Conservation (phyloP, 257 asterid genomes). For the Salvia miltiorrhiza region DNA sequence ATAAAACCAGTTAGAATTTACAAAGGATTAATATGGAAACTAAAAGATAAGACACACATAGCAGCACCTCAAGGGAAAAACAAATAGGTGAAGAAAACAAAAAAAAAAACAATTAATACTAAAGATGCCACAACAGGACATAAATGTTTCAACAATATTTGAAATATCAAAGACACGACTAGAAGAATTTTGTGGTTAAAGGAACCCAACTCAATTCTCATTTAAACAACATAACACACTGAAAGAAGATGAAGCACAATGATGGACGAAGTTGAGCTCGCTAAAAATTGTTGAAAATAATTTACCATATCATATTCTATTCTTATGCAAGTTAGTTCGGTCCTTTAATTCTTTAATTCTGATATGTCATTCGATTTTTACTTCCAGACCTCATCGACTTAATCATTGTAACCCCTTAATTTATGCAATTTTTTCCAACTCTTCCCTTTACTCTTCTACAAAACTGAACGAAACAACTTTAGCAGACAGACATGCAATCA, state of each 20-base stretch:
- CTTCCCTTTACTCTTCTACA: background rate
- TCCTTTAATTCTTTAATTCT: too few species aligned
- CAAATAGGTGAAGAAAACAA: background rate
- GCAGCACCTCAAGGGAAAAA: background rate
- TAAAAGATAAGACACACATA: background rate
- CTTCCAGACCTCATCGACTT: background rate
- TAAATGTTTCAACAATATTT: background rate
- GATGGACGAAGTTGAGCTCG: too few species aligned
- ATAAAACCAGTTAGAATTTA: slow-evolving; percentile 8
- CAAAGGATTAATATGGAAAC: slow-evolving; percentile 7
- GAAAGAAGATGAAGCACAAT: too few species aligned
- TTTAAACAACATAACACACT: too few species aligned
- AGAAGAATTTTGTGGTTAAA: too few species aligned
- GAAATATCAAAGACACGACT: background rate
- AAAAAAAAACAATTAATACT: background rate
- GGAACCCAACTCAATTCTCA: too few species aligned
- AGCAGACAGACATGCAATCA: background rate
- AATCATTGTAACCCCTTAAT: background rate
- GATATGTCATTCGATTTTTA: too few species aligned
- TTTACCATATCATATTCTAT: too few species aligned
- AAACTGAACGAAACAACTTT: background rate
- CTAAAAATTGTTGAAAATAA: too few species aligned
- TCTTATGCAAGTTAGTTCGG: too few species aligned
- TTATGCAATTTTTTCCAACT: background rate
- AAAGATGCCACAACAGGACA: background rate